phyloP scores from a whole-genome alignment of 2,329 filamentous ascomycete species.

The Mycosphaerelloides madeirae region DNA sequence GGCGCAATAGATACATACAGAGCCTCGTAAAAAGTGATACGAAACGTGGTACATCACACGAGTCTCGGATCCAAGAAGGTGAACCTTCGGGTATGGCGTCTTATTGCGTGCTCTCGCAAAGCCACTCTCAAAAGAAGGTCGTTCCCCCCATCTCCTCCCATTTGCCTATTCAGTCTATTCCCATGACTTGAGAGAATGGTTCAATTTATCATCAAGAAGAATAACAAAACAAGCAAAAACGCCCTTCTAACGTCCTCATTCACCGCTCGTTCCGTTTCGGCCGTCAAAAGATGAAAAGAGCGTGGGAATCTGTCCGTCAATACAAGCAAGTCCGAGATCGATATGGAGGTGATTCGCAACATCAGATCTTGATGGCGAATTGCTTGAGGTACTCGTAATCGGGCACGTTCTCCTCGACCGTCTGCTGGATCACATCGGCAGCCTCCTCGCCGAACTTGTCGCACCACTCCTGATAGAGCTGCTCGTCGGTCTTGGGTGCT shows the following conservation, averaged over 20 bases:
- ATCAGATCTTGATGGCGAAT: conserved; percentile 57
- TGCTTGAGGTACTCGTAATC: conserved; percentile 79
- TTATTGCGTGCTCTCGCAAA: conserved; percentile 1
- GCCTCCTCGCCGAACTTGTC: conserved; percentile 70
- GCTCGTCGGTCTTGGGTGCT: conserved; percentile 59
- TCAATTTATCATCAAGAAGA: too few relatives aligned
- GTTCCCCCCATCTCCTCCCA: too few relatives aligned
- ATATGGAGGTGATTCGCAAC: too few relatives aligned
- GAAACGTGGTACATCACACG: too few relatives aligned
- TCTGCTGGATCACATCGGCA: conserved; percentile 64
- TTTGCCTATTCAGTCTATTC: too few relatives aligned
- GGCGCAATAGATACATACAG: too few relatives aligned
- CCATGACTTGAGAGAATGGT: too few relatives aligned
- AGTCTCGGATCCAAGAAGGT: background rate
- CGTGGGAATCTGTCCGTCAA: background rate
- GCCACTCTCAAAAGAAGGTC: too few relatives aligned
- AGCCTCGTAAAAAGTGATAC: too few relatives aligned
- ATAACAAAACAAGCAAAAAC: background rate
- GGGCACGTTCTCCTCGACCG: conserved; percentile 65
- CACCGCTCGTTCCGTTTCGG: background rate
- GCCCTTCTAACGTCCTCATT: background rate
- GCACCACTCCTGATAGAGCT: conserved; percentile 66
- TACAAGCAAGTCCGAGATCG: background rate
- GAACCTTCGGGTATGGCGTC: conserved; percentile 2
- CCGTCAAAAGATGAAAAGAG: background rate